phyloP scores from a whole-genome alignment of 2,329 filamentous ascomycete genomes.

The Fusarium burgessii region DNA sequence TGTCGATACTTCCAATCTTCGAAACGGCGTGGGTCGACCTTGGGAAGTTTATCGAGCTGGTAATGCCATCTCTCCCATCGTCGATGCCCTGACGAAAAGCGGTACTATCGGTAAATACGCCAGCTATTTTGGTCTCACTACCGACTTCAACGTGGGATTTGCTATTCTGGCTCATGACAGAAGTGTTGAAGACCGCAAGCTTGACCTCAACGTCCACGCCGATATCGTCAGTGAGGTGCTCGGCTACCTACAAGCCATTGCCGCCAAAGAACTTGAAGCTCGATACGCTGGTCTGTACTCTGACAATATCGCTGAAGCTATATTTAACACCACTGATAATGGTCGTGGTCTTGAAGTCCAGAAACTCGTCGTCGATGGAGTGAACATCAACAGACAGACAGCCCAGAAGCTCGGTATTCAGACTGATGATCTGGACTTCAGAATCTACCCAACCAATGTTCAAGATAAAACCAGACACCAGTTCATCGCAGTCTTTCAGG shows the following conservation, averaged over 20 bases:
- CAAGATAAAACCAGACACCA: conserved; percentile 34
- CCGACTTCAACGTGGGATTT: conserved; percentile 46
- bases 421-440: conserved; percentile 43
- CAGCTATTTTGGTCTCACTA: conserved; percentile 39
- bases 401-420: conserved; percentile 41
- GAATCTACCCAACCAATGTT: conserved; percentile 50
- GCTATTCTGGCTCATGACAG: conserved; percentile 51
- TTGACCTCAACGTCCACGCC: conserved; percentile 52
- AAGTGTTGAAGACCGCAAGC: conserved; percentile 31
- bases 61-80: conserved; percentile 36
- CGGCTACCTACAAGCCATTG: conserved; percentile 12
- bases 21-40: conserved; percentile 50
- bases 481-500: conserved; percentile 50
- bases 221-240: conserved; percentile 48
- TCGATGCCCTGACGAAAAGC: conserved; percentile 47
- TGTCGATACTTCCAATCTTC: conserved; percentile 50
- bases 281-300: conserved; percentile 26
- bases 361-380: conserved; percentile 17
- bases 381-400: conserved; percentile 32
- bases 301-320: not conserved
- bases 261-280: conserved; percentile 22
- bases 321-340: conserved; percentile 31
- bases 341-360: conserved; percentile 46
- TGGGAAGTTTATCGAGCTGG: conserved; percentile 52
- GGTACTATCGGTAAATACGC: conserved; percentile 47